phyloP scores from a whole-genome alignment of 208 protist genomes.

The Wallacemonas collosoma region DNA sequence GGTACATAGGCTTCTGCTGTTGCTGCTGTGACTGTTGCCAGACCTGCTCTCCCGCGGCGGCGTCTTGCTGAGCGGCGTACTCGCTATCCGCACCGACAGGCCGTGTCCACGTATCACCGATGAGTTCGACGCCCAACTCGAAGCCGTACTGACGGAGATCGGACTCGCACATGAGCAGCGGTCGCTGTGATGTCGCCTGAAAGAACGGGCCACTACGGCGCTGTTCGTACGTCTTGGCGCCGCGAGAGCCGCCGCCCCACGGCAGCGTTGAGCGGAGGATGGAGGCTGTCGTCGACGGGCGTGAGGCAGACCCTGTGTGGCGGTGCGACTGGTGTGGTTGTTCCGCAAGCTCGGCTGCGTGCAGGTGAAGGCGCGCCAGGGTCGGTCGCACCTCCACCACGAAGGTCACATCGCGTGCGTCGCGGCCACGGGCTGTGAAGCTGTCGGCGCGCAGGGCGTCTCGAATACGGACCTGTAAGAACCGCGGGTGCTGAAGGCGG shows the following conservation, averaged over 20 bases:
- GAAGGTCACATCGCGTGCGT: conserved; percentile 41
- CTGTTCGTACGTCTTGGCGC: conserved; percentile 1
- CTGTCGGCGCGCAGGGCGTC: conserved; percentile 60
- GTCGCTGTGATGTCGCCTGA: conserved; percentile 27
- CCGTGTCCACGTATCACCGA: conserved; percentile 75
- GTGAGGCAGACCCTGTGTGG: background rate
- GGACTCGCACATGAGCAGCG: conserved; percentile 76
- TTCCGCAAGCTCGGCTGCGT: conserved; percentile 20
- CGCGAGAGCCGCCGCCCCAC: conserved; percentile 19
- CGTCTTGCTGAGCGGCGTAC: conserved; percentile 3
- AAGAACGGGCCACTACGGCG: conserved; percentile 20
- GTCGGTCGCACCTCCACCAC: conserved; percentile 76
- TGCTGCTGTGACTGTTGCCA: background rate
- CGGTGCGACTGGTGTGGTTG: background rate
- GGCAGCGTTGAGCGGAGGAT: background rate
- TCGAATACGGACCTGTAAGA: conserved; percentile 67
- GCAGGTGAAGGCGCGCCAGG: conserved; percentile 78
- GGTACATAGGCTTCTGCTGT: background rate
- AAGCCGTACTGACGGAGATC: conserved; percentile 66
- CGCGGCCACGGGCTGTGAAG: conserved; percentile 30
- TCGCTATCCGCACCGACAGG: conserved; percentile 30
- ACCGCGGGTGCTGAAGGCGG: conserved; percentile 63
- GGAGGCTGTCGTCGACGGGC: background rate
- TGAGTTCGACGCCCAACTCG: conserved; percentile 82
- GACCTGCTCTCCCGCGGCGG: conserved; percentile 17